Evolutionary conservation across 1,284 basidiomycete species (phyloP), one percentile per base, ranked within the genome.

Genomic region (Boletus albobrunnescens): DNA sequence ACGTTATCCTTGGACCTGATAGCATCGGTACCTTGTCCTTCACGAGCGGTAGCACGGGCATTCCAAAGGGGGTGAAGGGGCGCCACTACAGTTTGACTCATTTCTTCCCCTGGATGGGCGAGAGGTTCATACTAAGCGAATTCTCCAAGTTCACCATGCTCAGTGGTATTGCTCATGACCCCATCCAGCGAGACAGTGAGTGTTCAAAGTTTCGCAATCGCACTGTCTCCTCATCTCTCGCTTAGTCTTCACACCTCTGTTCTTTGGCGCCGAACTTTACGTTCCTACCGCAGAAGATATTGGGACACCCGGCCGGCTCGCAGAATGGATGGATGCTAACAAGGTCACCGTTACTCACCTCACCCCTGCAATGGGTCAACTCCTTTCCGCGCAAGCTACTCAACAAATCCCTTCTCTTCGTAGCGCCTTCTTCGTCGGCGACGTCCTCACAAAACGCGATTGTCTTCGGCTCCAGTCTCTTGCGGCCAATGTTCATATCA

Each of bases 51-150:
- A 95, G 91, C 55, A 99, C 96, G 0, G 96, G 96, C 40, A 94
- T 99, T 45, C 96, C 96, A 3, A 99, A 99, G 73, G 96, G 96
- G 36, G 95, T 99, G 39, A 83, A 84, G 59, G 96, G 96, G 0
- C 76, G 96, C 38, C 96, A 99, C 68, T 97, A 90, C 70, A 93
- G 89, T 56, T 74, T 99, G 56, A 99, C 96, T 0, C 96, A 99
- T 69, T 99, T 99, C 78, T 99, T 99, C 82, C 95, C 95, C 3
- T 99, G 96, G 96, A 99, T 99, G 96, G 87, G 88, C 17, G 73
- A 93, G 64, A 76, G 84, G 16, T 99, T 99, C 67, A 84, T 79
- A 3, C 72, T 99, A 36, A 74, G 76, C 33, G 74, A 83, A 47
- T 71, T 78, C 23, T 92, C 90, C 51, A 91, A 85, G 67, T 99